Percentiles rank a stretch among this genome's conserved stretches.
Evolutionary conservation across 225 moss, liverwort and hornwort species (phyloP).

Genomic region (Bryoerythrophyllum caledonicum): DNA sequence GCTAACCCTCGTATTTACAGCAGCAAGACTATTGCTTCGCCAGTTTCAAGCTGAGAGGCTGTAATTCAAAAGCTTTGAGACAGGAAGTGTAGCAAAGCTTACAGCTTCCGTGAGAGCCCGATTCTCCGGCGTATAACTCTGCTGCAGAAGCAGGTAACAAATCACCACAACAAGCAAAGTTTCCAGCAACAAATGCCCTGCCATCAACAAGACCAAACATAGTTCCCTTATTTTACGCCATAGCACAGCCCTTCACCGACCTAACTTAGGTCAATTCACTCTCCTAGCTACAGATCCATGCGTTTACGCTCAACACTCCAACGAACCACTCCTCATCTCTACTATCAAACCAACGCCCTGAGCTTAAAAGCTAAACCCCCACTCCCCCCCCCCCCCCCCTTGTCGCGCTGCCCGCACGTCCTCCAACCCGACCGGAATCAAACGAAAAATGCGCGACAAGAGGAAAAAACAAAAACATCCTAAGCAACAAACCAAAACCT

Average conservation of each 20-base stretch:
- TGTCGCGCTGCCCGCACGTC: background rate
- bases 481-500: background rate
- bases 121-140: conserved; percentile 95
- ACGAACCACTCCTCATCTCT: background rate
- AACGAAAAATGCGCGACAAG: background rate
- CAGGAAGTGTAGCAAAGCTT: conserved; percentile 24
- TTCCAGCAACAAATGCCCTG: conserved; percentile 94
- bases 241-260: background rate
- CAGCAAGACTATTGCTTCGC: background rate
- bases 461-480: background rate
- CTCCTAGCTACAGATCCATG: background rate
- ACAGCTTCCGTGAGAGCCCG: conserved; percentile 73
- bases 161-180: conserved; percentile 83
- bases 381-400: background rate
- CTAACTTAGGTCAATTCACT: conserved; percentile 12
- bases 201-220: conserved; percentile 14
- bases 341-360: background rate
- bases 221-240: background rate
- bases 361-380: background rate
- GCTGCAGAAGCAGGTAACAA: conserved; percentile 74
- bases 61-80: background rate
- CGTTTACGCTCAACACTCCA: background rate
- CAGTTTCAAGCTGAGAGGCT: background rate
- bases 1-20: background rate
- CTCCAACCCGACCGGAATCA: background rate